phyloP scores from a whole-genome alignment of 768 basidiomycete genomes.

The Tulasnella sp. region DNA sequence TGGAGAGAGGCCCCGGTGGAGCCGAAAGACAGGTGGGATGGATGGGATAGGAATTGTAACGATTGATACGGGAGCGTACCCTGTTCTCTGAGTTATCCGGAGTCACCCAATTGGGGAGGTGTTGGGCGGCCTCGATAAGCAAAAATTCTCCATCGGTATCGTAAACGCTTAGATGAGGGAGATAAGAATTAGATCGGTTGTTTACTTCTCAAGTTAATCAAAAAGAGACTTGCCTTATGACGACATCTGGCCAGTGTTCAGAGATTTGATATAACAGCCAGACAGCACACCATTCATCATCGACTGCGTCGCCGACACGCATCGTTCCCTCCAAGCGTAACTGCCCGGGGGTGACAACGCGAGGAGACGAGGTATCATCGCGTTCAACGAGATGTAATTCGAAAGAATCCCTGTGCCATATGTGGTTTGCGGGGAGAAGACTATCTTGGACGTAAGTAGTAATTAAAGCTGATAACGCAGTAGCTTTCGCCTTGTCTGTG shows the following conservation, averaged over 20 bases:
- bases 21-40: constrained; percentile 13
- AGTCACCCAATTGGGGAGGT: constrained; percentile 85
- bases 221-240: constrained; percentile 64
- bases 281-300: constrained; percentile 96
- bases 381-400: constrained; percentile 65
- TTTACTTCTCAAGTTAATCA: background rate
- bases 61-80: constrained; percentile 56
- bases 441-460: constrained; percentile 56
- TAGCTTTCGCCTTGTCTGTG: constrained; percentile 57
- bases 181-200: constrained; percentile 27
- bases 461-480: constrained; percentile 67
- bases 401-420: constrained; percentile 86
- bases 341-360: background rate
- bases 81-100: constrained; percentile 92
- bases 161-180: constrained; percentile 54
- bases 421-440: constrained; percentile 51
- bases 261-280: constrained; percentile 85
- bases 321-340: constrained; percentile 69
- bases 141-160: constrained; percentile 97
- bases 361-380: constrained; percentile 34
- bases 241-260: constrained; percentile 70
- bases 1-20: constrained; percentile 12
- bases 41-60: constrained; percentile 37
- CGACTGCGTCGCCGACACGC: constrained; percentile 94
- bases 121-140: constrained; percentile 93